Conservation (phyloP, 2,329 filamentous ascomycete species). For the Fusarium penzigii region DNA sequence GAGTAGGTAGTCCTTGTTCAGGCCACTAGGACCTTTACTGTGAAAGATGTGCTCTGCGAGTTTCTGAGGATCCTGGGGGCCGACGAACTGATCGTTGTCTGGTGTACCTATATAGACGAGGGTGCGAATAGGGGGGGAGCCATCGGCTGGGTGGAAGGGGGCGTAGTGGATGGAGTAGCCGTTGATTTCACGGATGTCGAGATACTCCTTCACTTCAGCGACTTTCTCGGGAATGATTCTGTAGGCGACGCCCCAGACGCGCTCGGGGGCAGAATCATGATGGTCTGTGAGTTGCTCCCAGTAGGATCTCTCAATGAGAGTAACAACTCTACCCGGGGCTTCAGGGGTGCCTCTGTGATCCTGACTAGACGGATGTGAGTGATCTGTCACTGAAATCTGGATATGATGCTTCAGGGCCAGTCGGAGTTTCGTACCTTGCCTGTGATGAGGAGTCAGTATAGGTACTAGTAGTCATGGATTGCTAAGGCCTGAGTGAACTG, state of each 20-base stretch:
- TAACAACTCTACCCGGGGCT: constrained; percentile 87
- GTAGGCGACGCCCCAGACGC: constrained; percentile 92
- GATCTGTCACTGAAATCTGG: not conserved
- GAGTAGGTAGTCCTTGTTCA: constrained; percentile 88
- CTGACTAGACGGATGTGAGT: constrained; percentile 57
- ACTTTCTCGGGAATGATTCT: constrained; percentile 74
- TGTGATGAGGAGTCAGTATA: constrained; percentile 17
- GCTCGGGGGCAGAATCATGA: constrained; percentile 60
- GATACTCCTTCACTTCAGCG: constrained; percentile 80
- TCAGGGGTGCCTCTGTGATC: constrained; percentile 93
- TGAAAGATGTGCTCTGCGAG: constrained; percentile 80
- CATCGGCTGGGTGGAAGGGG: constrained; percentile 65
- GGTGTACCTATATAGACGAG: constrained; percentile 96
- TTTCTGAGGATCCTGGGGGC: constrained; percentile 73
- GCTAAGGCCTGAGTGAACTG: constrained; percentile 1
- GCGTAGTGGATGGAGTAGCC: constrained; percentile 94
- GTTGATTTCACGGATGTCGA: constrained; percentile 96
- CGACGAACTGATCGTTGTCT: constrained; percentile 88
- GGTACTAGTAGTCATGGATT: constrained; percentile 8
- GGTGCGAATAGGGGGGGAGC: constrained; percentile 45
- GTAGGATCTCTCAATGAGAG: constrained; percentile 80
- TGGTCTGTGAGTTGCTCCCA: constrained; percentile 78
- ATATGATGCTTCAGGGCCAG: not conserved
- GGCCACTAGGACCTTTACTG: constrained; percentile 80
- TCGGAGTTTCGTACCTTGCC: constrained; percentile 35